Evolutionary conservation across 345 rosid species (phyloP).

Genomic region (Brassica rapa): DNA sequence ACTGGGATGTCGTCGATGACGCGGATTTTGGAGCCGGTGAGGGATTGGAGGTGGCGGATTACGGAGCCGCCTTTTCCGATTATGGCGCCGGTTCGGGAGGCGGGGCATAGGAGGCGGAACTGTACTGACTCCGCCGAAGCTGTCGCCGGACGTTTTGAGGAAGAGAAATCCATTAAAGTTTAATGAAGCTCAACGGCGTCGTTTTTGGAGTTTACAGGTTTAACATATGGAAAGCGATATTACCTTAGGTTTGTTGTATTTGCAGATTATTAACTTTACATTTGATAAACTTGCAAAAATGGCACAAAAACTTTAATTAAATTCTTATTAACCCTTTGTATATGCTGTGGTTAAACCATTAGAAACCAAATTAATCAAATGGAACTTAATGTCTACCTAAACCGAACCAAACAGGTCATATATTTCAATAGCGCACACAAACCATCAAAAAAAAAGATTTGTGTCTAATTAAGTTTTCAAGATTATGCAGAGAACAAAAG

Average conservation of each 20-base stretch:
- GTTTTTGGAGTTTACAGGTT: background rate
- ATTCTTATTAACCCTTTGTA: too few species aligned
- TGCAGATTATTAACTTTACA: conserved; percentile 22
- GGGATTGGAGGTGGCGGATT: conserved; percentile 47
- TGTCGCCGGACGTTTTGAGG: conserved; percentile 40
- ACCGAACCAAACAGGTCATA: background rate
- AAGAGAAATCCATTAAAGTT: conserved; percentile 28
- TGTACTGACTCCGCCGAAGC: conserved; percentile 35
- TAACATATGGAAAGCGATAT: too few species aligned
- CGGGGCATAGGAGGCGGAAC: conserved; percentile 46
- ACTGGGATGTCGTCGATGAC: conserved; percentile 50
- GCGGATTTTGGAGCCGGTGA: conserved; percentile 48
- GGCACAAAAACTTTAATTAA: background rate
- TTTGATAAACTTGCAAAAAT: background rate
- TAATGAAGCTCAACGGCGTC: conserved; percentile 17
- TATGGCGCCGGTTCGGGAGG: conserved; percentile 42
- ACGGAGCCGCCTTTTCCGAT: conserved; percentile 52
- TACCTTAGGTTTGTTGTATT: background rate
- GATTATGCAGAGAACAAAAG: background rate
- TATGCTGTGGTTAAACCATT: too few species aligned
- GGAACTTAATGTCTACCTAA: too few species aligned
- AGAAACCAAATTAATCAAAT: too few species aligned
- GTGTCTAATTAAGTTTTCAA: too few species aligned
- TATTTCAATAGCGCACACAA: too few species aligned
- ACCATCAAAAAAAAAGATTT: too few species aligned